phyloP scores from a whole-genome alignment of 176 grass and related monocot species.

The Miscanthus lutarioriparius region DNA sequence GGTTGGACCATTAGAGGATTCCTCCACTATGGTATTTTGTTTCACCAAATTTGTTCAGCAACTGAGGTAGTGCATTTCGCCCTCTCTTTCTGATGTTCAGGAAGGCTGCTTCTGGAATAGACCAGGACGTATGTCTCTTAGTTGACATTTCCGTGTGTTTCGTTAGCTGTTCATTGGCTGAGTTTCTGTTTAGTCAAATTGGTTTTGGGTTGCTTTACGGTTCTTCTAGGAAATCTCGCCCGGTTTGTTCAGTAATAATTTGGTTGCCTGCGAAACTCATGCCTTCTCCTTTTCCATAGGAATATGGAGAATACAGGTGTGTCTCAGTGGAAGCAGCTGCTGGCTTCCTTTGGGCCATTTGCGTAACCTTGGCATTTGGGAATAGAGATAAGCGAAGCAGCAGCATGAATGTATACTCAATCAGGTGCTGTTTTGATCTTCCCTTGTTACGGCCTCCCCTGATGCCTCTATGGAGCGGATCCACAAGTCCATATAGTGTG shows the following conservation, averaged over 20 bases:
- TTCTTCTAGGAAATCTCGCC: conserved; percentile 7
- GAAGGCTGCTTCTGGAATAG: neutral
- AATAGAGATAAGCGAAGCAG: conserved; percentile 44
- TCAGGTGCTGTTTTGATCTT: conserved; percentile 58
- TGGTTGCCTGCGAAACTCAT: conserved; percentile 46
- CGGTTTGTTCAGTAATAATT: conserved; percentile 24
- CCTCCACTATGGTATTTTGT: neutral
- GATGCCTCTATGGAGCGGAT: neutral
- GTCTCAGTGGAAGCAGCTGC: conserved; percentile 48
- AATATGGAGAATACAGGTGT: conserved; percentile 63
- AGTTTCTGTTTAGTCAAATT: neutral
- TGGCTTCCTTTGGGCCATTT: conserved; percentile 40
- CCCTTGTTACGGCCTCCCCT: neutral
- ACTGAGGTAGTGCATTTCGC: neutral
- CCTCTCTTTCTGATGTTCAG: neutral
- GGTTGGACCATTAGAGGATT: too few species aligned
- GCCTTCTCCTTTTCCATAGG: conserved; percentile 61
- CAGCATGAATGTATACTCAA: conserved; percentile 37
- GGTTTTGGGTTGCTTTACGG: neutral
- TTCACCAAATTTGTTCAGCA: neutral
- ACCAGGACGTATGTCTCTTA: neutral
- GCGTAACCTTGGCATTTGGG: conserved; percentile 53
- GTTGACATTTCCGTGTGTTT: neutral
- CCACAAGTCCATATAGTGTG: neutral
- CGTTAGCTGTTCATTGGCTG: neutral